A percentile compares a stretch with the other conserved stretches of the same genome.
Conservation (phyloP, 805 yeast species). For the Grigorovia yakushimaensis region DNA sequence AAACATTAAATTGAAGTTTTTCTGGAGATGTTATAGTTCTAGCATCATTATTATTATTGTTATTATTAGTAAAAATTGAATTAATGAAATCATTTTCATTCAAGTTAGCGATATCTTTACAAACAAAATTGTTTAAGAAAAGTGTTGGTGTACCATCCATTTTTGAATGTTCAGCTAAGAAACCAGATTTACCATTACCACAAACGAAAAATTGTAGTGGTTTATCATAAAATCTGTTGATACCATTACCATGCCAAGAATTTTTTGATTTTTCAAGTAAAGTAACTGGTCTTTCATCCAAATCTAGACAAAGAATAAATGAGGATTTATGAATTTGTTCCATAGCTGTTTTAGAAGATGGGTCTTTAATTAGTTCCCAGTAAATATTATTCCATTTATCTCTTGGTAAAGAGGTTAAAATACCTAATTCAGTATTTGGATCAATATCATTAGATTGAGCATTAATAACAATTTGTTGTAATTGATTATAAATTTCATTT, state of each 20-base stretch:
- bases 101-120: slow-evolving; percentile 44
- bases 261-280: slow-evolving; percentile 74
- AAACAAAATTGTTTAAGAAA: slow-evolving; percentile 69
- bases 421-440: slow-evolving; percentile 49
- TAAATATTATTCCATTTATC: slow-evolving; percentile 67
- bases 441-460: slow-evolving; percentile 4
- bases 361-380: slow-evolving; percentile 45
- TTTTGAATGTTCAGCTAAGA: slow-evolving; percentile 91
- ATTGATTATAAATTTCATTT: slow-evolving; percentile 45
- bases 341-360: slow-evolving; percentile 51
- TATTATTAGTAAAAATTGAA: background rate
- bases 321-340: slow-evolving; percentile 67
- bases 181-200: slow-evolving; percentile 81
- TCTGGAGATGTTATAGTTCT: slow-evolving; percentile 1
- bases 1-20: slow-evolving; percentile 47
- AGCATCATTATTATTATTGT: background rate
- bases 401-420: slow-evolving; percentile 74
- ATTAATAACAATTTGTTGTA: slow-evolving; percentile 39
- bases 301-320: slow-evolving; percentile 71
- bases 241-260: slow-evolving; percentile 94
- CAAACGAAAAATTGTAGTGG: slow-evolving; percentile 77
- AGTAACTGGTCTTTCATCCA: slow-evolving; percentile 54
- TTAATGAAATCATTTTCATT: slow-evolving; percentile 26
- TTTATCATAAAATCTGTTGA: slow-evolving; percentile 85
- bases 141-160: slow-evolving; percentile 98